Evolutionary conservation across 202 grass and related monocot genomes (phyloP), one percentile per base, ranked within the genome.

Genomic region (Bolboschoenoplectus hybrid): DNA sequence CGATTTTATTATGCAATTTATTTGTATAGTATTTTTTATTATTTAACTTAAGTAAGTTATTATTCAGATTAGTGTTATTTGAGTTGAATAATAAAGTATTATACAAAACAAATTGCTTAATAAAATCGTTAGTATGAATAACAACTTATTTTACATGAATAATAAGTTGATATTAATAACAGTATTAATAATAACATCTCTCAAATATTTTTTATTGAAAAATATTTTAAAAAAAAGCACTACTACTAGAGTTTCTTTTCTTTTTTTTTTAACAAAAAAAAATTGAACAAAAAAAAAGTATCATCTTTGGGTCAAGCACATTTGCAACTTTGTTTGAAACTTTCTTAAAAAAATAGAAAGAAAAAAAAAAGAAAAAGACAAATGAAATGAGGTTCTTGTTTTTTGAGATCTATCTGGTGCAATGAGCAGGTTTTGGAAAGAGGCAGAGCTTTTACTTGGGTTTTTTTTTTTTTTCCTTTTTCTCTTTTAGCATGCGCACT

Each of bases 391-490:
- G 75, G 53, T 3, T 58, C 35, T 38, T 58, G 52, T 16, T 80
- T 26, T 80, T 80, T 60, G 75, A 80, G 51, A 80, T 80, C 75
- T 52, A 60, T 80, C 75, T 80, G 60, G 75, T 68, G 82, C 61
- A 82, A 51, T 71, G 82, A 68, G 82, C 82, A 45, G 35, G 35
- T 69, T 5, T 84, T 84, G 82, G 66, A 84, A 84, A 84, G 82
- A 84, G 63, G 82, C 14, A 55, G 17, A 19, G 64, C 82, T 84
- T 83, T 84, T 84, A 60, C 26, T 26, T 26, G 36, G 75, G 74
- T 57, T 79, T 41, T 7, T 41, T 53, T 57, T 20, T 57, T 58
- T 78, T 38, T 11, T 39, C 34, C 32, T 52, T 57, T 78, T 39
- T 11, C n/a, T 67, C 36, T 79, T 57, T 58, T 58, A 84, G 81